These are phyloP conservation scores for Yamadazyma akitaensis DNA, from an alignment of 805 yeast species.

Conservation along the genomic window DNA sequence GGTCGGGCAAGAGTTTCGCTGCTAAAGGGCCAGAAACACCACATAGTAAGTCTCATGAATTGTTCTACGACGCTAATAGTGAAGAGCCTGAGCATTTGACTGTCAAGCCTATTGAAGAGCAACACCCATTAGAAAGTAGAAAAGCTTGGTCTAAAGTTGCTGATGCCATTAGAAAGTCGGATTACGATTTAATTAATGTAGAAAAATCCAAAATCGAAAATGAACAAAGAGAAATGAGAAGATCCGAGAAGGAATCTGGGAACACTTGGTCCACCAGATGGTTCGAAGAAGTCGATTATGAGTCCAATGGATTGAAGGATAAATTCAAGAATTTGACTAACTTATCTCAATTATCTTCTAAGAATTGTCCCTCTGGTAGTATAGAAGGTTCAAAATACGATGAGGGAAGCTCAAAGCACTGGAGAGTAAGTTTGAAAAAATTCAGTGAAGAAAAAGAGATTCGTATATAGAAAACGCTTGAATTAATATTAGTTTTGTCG, in stretches of 20 bases:
- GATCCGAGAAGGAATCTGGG: conserved; percentile 64
- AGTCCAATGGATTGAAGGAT: conserved; percentile 20
- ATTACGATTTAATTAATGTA: conserved; percentile 69
- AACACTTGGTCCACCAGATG: conserved; percentile 75
- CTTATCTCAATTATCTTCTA: conserved; percentile 54
- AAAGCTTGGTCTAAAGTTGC: conserved; percentile 90
- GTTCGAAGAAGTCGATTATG: conserved; percentile 52
- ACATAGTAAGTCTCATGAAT: conserved; percentile 41
- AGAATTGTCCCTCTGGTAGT: conserved; percentile 69
- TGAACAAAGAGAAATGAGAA: conserved; percentile 78
- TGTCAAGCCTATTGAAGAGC: conserved; percentile 82
- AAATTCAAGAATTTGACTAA: conserved; percentile 34
- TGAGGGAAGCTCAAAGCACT: conserved; percentile 51
- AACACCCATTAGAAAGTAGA: conserved; percentile 78
- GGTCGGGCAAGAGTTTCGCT: conserved; percentile 78
- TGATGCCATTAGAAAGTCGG: conserved; percentile 72
- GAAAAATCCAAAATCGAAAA: conserved; percentile 81
- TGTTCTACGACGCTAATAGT: conserved; percentile 62
- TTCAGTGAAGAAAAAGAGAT: conserved; percentile 64
- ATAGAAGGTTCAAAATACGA: conserved; percentile 54
- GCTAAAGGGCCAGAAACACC: conserved; percentile 51
- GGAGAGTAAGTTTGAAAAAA: conserved; percentile 60
- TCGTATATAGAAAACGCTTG: conserved; percentile 26
- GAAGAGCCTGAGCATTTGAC: conserved; percentile 50
- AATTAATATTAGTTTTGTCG: neutral